Conservation (phyloP, 1,284 basidiomycete species). For the Microbotryomycetes sp. region DNA sequence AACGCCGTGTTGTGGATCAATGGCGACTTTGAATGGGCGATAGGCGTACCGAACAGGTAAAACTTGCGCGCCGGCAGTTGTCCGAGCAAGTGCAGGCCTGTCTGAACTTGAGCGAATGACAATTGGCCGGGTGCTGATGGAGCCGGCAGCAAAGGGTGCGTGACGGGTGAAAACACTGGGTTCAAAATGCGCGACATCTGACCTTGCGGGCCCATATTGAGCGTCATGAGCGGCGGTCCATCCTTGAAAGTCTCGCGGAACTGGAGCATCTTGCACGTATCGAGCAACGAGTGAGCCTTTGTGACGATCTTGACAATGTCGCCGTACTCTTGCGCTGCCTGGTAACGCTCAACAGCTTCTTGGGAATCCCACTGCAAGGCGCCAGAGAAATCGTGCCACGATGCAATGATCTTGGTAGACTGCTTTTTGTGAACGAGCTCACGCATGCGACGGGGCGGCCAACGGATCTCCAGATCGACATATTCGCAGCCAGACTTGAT, state of each 20-base stretch:
- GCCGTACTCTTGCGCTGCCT: slow-evolving; percentile 57
- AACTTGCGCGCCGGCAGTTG: slow-evolving; percentile 63
- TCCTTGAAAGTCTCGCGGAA: slow-evolving; percentile 52
- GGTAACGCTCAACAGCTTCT: slow-evolving; percentile 61
- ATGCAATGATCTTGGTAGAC: slow-evolving; percentile 72
- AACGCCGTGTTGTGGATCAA: slow-evolving; percentile 89
- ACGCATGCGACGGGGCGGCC: slow-evolving; percentile 57
- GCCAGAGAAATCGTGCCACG: slow-evolving; percentile 91
- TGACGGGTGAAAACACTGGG: slow-evolving; percentile 76
- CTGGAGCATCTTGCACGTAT: slow-evolving; percentile 70
- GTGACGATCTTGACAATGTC: slow-evolving; percentile 91
- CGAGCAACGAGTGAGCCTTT: slow-evolving; percentile 63
- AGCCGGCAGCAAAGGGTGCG: slow-evolving; percentile 72
- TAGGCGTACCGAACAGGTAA: slow-evolving; percentile 83
- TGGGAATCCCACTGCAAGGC: slow-evolving; percentile 71
- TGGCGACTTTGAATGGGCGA: slow-evolving; percentile 83
- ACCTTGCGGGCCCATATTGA: slow-evolving; percentile 86
- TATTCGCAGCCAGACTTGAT: slow-evolving; percentile 84
- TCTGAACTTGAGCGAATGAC: slow-evolving; percentile 76
- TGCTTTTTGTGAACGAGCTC: slow-evolving; percentile 61
- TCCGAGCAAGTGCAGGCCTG: slow-evolving; percentile 71
- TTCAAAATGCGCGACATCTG: slow-evolving; percentile 87
- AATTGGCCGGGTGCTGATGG: slow-evolving; percentile 90
- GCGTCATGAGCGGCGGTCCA: slow-evolving; percentile 72
- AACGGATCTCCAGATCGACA: slow-evolving; percentile 81